Conservation (phyloP, 176 grass and related monocot species). For the Oryza punctata region DNA sequence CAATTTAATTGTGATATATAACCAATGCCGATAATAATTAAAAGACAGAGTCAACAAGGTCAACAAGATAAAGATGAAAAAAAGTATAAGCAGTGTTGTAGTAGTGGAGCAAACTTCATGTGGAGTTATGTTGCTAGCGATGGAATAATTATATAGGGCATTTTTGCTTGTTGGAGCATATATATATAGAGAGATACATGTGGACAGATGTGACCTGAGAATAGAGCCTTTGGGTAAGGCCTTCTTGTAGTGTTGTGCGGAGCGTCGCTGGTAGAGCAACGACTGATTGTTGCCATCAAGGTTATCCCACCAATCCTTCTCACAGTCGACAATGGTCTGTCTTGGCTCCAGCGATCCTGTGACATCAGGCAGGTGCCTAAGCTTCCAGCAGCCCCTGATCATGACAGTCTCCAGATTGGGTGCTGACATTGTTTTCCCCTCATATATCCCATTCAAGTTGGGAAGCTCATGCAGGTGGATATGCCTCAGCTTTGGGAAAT, state of each 20-base stretch:
- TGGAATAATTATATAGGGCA: too few relatives aligned
- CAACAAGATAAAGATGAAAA: too few relatives aligned
- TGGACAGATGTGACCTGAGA: not conserved
- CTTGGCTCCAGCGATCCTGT: fast-evolving
- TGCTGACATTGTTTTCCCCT: not conserved
- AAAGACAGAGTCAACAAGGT: too few relatives aligned
- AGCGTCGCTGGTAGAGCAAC: not conserved
- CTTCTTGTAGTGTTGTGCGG: not conserved
- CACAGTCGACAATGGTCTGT: not conserved
- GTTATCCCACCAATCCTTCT: not conserved
- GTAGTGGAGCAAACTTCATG: too few relatives aligned
- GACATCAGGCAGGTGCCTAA: not conserved
- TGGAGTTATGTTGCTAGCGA: too few relatives aligned
- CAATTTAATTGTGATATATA: too few relatives aligned
- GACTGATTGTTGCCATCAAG: not conserved
- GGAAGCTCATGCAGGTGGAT: not conserved
- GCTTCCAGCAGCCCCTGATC: not conserved
- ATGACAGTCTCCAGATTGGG: not conserved
- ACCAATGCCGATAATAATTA: too few relatives aligned
- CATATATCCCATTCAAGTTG: not conserved
- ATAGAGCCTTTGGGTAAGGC: not conserved
- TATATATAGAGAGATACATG: too few relatives aligned
- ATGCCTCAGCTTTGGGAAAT: not conserved
- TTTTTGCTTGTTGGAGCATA: too few relatives aligned
- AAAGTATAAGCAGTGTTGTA: too few relatives aligned